Evolutionary conservation across 305 asterid genomes (phyloP).

Genomic region (Withania somnifera): DNA sequence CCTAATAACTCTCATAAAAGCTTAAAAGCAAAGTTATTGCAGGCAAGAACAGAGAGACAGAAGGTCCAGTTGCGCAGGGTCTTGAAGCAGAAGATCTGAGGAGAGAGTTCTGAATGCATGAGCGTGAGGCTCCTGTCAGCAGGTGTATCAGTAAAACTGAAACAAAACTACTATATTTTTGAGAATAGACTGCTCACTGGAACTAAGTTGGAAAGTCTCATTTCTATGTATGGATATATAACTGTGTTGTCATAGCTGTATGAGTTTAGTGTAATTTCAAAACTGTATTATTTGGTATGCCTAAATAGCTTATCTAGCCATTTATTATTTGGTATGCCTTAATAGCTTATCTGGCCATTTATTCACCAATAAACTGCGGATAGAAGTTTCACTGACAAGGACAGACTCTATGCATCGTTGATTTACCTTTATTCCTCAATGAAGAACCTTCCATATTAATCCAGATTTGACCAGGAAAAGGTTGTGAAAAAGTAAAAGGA

Average conservation of each 20-base stretch:
- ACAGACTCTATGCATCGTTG: background rate
- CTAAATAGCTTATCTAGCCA: too few relatives aligned
- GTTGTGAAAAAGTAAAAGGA: background rate
- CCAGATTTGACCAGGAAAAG: background rate
- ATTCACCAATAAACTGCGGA: background rate
- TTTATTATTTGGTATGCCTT: background rate
- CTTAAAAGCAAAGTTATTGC: slow-evolving; percentile 65
- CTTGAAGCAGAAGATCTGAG: slow-evolving; percentile 71
- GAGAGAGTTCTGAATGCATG: background rate
- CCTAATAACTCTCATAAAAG: slow-evolving; percentile 52
- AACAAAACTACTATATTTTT: background rate
- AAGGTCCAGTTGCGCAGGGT: slow-evolving; percentile 88
- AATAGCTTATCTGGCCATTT: background rate
- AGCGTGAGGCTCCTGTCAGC: background rate
- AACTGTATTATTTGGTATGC: background rate
- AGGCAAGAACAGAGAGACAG: slow-evolving; percentile 75
- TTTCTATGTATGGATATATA: background rate
- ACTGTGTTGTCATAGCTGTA: background rate
- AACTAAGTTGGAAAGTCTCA: background rate
- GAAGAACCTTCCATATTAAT: background rate
- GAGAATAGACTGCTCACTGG: background rate
- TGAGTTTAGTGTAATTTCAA: background rate
- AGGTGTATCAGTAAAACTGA: background rate
- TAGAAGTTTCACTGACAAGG: background rate
- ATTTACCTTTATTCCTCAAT: background rate